Base-by-base conservation (phyloP, 225 moss, liverwort and hornwort species). In the Bryum argenteum region DNA sequence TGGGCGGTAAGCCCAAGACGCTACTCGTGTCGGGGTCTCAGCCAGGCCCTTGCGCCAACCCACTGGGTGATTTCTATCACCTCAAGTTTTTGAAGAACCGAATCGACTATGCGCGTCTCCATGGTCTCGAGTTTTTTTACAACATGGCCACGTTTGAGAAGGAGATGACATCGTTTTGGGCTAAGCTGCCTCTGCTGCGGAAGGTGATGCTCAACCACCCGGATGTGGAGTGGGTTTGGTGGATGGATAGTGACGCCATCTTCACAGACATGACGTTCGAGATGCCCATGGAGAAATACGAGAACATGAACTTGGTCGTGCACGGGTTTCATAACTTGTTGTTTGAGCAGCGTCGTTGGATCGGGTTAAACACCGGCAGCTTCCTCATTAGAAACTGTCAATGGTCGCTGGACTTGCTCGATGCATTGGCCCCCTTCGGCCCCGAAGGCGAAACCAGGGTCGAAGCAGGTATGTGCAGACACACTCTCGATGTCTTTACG, bases 201-300 rank as follows among this genome's bases (percentile, higher is more conserved):
- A 91, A 83, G 81, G 58, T 89, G 19, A 93, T 93, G 90, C 48
- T 90, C 28, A 75, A 80, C 42, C 84, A 91, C 44, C 90, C 89
- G 1, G 92, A 93, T 24, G 78, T 87, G 12, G 92, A 93, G 76
- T 93, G 88, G 88, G 61, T 90, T 1, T 93, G 93, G 93, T 93
- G 93, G 93, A 83, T 93, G 84, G 93, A 89, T 67, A 89, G 83
- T 66, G 89, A 90, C 55, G 78, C 87, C 54, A 85, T 93, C 9
- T 82, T 93, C 39, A 93, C 87, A 9, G 89, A 90, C 79, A 90
- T 90, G 90, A 82, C 81, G 0, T 87, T 91, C 64, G 65, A 85
- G 73, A 72, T 87, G 75, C 90, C 87, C 1, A 71, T 91, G 71
- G 76, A 73, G n/a, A 89, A 78, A 54, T 93, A 89, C 23, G 66